Evolutionary conservation across 2,329 filamentous ascomycete species (phyloP).

Genomic region (Talaromyces funiculosus): DNA sequence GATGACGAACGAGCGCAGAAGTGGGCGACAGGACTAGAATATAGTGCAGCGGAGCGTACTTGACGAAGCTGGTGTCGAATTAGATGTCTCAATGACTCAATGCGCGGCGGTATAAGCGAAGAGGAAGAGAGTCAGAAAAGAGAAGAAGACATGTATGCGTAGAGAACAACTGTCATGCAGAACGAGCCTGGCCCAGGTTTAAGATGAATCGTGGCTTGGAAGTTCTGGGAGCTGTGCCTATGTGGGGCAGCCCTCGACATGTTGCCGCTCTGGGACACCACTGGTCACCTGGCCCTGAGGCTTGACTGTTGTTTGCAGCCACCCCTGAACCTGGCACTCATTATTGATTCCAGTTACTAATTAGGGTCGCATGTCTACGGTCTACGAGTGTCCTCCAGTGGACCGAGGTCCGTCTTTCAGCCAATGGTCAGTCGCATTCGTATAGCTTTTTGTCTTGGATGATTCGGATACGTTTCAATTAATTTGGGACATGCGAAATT

Average conservation of each 20-base stretch:
- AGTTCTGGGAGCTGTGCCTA: neutral
- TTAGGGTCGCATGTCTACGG: no score
- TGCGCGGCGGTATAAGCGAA: neutral
- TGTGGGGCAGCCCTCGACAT: neutral
- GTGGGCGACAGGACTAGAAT: neutral
- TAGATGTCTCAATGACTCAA: neutral
- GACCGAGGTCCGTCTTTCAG: neutral
- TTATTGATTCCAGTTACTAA: neutral
- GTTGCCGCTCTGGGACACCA: neutral
- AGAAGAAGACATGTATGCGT: neutral
- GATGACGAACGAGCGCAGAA: conserved; percentile 5
- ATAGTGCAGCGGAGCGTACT: neutral
- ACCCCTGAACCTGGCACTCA: conserved; percentile 1
- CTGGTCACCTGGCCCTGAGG: neutral
- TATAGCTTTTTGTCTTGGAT: neutral
- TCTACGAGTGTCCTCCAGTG: neutral
- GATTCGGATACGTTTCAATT: no score
- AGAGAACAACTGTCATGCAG: neutral
- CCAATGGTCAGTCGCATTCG: neutral
- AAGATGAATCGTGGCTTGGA: conserved; percentile 7
- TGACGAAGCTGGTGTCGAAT: neutral
- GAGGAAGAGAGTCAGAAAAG: neutral
- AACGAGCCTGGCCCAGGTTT: neutral
- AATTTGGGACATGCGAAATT: no score
- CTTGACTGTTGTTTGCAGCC: conserved; percentile 7